Base-by-base conservation (phyloP, 2,329 filamentous ascomycete species). In the Ascochyta viciae-villosae region DNA sequence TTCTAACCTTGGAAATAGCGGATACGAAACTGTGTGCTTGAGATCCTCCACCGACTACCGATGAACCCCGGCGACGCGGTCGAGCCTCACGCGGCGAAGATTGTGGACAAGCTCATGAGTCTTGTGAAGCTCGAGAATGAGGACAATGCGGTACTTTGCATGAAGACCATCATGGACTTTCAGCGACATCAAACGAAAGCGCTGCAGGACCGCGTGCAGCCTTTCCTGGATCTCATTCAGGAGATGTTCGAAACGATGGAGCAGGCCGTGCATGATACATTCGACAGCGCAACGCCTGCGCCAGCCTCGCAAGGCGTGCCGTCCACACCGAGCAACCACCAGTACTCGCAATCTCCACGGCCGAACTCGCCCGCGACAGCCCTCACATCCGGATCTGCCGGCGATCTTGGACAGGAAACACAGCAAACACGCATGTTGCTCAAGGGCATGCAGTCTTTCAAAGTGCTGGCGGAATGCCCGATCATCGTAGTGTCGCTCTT, bases 401-500 rank as follows among this genome's bases (percentile, higher is more conserved):
- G 89, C 16, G 95, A 98, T 60, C 84, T 96, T 46, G 91, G 88
- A 6, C 85, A 87, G 13, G 93, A 97, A 66, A 89, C 92, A 67
- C 91, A 94, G 71, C 89, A 92, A 67, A 87, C 86, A 51, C 87
- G 93, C 55, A 89, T 91, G 44, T 78, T 99, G 31, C 81, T 93
- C 50, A 96, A 92, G 76, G 95, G 95, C 27, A 97, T 97, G 91
- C 92, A 96, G 74, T 99, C 95, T 1, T 99, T 99, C 84, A 99
- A 98, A 76, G 94, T 99, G 23, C 85, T 99, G 4, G 92, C 94
- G 1, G 95, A 99, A 75, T 99, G 95, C 67, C 95, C 95, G 0
- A 99, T 99, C 48, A 98, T 99, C 37, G 95, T 99, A 3, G 95
- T 99, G 1, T 98, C 94, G 4, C 91, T 99, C 63, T 98, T 99